A percentile compares a stretch with the other conserved stretches of the same genome.
Conservation (phyloP, 148 eudicot species). For the Rhododendron williamsianum region DNA sequence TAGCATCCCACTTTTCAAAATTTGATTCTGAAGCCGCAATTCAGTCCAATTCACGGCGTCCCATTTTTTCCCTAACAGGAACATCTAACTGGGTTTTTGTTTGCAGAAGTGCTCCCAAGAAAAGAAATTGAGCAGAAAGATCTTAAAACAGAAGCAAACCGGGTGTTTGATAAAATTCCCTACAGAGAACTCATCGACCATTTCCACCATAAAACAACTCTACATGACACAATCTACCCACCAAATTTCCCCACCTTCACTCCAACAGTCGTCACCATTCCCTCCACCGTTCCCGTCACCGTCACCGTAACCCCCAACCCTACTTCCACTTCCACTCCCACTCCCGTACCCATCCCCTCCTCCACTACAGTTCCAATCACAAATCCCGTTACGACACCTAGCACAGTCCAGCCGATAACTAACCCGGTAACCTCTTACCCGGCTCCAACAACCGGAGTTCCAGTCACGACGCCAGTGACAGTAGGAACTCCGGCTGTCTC, state of each 20-base stretch:
- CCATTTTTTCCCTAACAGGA: constrained; percentile 7
- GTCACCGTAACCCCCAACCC: constrained; percentile 37
- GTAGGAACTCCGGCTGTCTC: constrained; percentile 18
- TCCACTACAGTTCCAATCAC: constrained; percentile 34
- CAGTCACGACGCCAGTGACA: constrained; percentile 33
- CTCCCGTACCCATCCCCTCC: constrained; percentile 29
- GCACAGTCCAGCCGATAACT: constrained; percentile 23
- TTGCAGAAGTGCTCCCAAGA: constrained; percentile 21
- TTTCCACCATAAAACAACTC: constrained; percentile 16
- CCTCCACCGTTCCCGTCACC: constrained; percentile 38
- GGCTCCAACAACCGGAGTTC: constrained; percentile 31
- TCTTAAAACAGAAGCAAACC: constrained; percentile 14
- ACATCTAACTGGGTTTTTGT: constrained; percentile 14
- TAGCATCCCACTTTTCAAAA: not conserved
- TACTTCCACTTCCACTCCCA: constrained; percentile 16
- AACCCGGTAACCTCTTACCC: constrained; percentile 42
- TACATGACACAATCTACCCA: constrained; percentile 39
- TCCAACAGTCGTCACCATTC: constrained; percentile 48
- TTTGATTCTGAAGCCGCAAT: not conserved
- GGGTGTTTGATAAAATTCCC: constrained; percentile 5
- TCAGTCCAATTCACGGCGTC: not conserved
- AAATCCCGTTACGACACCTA: constrained; percentile 41
- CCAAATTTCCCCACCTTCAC: constrained; percentile 36
- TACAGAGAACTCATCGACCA: constrained; percentile 24
- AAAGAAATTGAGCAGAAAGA: constrained; percentile 8